Percentiles rank a stretch among this genome's conserved stretches.
phyloP scores from a whole-genome alignment of 2,329 filamentous ascomycete genomes.

The Fusarium armeniacum region DNA sequence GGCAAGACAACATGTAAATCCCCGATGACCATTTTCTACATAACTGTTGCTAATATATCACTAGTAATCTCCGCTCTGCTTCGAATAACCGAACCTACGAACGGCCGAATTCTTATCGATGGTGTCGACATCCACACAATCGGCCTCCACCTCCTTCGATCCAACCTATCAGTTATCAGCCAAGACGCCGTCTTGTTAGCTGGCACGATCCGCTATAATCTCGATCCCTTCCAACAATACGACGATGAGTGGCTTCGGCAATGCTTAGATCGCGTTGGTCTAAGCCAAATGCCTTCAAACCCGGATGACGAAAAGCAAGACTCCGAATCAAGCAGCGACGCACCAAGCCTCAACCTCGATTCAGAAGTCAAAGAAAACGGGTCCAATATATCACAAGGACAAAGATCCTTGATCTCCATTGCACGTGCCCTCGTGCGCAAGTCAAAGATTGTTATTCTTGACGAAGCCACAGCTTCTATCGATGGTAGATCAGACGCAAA shows the following conservation, averaged over 20 bases:
- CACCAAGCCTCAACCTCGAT: conserved; percentile 6
- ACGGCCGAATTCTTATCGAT: conserved; percentile 29
- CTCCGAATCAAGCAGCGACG: not conserved
- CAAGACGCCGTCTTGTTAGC: conserved; percentile 34
- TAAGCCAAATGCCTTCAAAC: not conserved
- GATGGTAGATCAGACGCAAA: conserved; percentile 32
- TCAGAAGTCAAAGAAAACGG: conserved; percentile 36
- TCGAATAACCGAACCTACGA: conserved; percentile 27
- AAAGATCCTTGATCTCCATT: conserved; percentile 29
- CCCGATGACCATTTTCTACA: rapidly evolving
- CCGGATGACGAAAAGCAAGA: not conserved
- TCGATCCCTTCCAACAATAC: conserved; percentile 36
- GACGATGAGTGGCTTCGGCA: conserved; percentile 24
- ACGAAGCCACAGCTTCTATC: conserved; percentile 31
- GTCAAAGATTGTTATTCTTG: conserved; percentile 28
- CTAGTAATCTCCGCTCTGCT: conserved; percentile 28
- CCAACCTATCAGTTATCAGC: conserved; percentile 32
- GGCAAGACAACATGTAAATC: conserved; percentile 31
- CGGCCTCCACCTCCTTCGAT: conserved; percentile 26
- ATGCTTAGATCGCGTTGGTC: conserved; percentile 19
- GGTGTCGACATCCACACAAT: conserved; percentile 31
- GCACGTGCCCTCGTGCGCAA: conserved; percentile 23
- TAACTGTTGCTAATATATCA: not conserved
- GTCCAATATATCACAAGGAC: conserved; percentile 31
- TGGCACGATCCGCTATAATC: conserved; percentile 30